These are phyloP conservation scores for Rhizopus stolonifer DNA, from an alignment of 371 early-diverging fungal genomes.

Conservation along the genomic window DNA sequence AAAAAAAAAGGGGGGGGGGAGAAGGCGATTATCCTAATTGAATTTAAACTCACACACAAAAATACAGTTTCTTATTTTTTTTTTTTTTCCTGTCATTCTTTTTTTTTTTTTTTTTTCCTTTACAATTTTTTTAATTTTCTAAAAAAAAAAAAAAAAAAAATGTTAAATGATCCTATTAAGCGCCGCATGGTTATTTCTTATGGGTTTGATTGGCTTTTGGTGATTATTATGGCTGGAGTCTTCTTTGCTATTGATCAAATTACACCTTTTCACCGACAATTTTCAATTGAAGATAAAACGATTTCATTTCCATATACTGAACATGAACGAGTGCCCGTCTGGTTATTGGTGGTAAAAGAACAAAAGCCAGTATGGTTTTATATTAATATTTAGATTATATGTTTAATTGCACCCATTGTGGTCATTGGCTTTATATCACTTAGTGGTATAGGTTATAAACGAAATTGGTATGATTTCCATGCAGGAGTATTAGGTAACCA, in stretches of 20 bases:
- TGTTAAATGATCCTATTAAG: conserved; percentile 22
- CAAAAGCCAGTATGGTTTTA: not conserved
- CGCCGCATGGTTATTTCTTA: conserved; percentile 56
- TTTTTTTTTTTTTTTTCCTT: not conserved
- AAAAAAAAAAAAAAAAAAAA: not conserved
- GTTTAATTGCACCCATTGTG: conserved; percentile 4
- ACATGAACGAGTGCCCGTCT: conserved; percentile 62
- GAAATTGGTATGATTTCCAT: conserved; percentile 10
- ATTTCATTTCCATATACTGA: conserved; percentile 65
- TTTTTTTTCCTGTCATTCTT: not conserved
- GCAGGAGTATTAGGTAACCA: conserved; percentile 9
- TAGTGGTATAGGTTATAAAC: conserved; percentile 2
- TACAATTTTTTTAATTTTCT: too few relatives aligned
- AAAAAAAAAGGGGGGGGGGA: too few relatives aligned
- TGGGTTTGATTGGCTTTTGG: conserved; percentile 64
- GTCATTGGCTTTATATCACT: conserved; percentile 4
- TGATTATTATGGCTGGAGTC: conserved; percentile 54
- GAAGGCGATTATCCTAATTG: too few relatives aligned
- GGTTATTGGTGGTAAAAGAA: conserved; percentile 48
- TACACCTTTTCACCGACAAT: conserved; percentile 68
- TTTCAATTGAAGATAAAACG: conserved; percentile 68
- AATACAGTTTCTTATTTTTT: not conserved
- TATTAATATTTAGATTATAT: conserved; percentile 19
- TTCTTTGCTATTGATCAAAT: conserved; percentile 61
- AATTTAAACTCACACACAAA: too few relatives aligned